Base-by-base conservation (phyloP, 108 stramenopile genomes). In the Cyclotella choctawhatcheeana region DNA sequence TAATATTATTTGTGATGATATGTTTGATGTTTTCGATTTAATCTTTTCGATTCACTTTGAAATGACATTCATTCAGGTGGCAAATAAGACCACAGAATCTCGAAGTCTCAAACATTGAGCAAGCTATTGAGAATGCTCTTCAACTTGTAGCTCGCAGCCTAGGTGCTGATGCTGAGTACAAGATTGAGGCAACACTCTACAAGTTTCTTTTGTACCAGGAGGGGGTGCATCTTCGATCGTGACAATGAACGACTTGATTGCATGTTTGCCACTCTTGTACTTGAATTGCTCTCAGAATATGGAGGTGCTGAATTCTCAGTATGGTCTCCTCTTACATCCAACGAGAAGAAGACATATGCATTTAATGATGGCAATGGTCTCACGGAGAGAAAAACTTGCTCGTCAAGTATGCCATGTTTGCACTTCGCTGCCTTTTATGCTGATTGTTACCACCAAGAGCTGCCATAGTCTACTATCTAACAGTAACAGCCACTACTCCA, bases 221-320 rank as follows among this genome's bases (percentile, higher is more conserved):
- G 44, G 82, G 77, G 33, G 35, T 79, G 75, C 67, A 67, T 65
- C 22, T 74, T 44, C 25, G 73, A 79, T 45, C 67, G 77, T 33
- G 82, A 79, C 33, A 83, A 61, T 37, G 82, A 83, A 47, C 66
- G 73, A 10, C 33, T 44, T n/a, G 54, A 69, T 12, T 77, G 83
- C 4, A 84, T 84, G 78, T 84, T 84, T 68, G 83, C 56, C 8
- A 82, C 82, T 0, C 53, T 84, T 18, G 74, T 79, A 16, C 56
- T 84, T 40, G 69, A 74, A 18, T 71, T 82, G 18, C 72, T 73
- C 0, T 67, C 72, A 47, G 44, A 67, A 32, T 59, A 74, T 67
- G 60, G 26, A 16, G 73, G 53, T 26, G 62, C 54, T 14, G 32
- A 73, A 47, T 40, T 73, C 0, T 53, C 37, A 2, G 71, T 73